Evolutionary conservation across 2,329 filamentous ascomycete species (phyloP).

Genomic region (Nemania abortiva): DNA sequence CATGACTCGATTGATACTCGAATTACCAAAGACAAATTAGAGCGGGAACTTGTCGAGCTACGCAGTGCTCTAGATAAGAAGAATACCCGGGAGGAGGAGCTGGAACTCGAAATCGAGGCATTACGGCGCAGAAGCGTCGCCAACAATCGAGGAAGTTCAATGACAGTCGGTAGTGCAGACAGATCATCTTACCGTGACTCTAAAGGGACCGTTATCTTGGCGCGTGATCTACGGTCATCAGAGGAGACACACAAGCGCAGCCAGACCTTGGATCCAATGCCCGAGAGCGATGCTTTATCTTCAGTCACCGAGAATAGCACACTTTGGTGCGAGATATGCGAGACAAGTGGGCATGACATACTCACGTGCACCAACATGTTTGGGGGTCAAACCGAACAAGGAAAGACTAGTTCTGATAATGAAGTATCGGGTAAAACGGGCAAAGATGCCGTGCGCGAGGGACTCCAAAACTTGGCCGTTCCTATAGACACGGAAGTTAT

Average conservation of each 20-base stretch:
- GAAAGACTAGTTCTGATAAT: slow-evolving; percentile 40
- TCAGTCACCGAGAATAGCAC: slow-evolving; percentile 78
- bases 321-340: slow-evolving; percentile 96
- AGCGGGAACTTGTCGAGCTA: slow-evolving; percentile 83
- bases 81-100: slow-evolving; percentile 80
- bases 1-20: slow-evolving; percentile 68
- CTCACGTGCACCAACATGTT: slow-evolving; percentile 95
- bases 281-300: slow-evolving; percentile 76
- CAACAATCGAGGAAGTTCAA: slow-evolving; percentile 64
- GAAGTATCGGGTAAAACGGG: slow-evolving; percentile 45
- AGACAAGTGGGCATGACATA: slow-evolving; percentile 91
- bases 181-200: slow-evolving; percentile 74
- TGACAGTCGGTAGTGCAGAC: slow-evolving; percentile 63
- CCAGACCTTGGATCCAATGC: slow-evolving; percentile 74
- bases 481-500: slow-evolving; percentile 59
- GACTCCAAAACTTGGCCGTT: slow-evolving; percentile 56
- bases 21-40: slow-evolving; percentile 74
- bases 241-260: slow-evolving; percentile 63
- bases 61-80: slow-evolving; percentile 80
- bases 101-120: slow-evolving; percentile 82
- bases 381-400: slow-evolving; percentile 57
- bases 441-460: slow-evolving; percentile 56
- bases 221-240: slow-evolving; percentile 63
- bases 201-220: slow-evolving; percentile 72
- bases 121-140: slow-evolving; percentile 64